phyloP scores from a whole-genome alignment of 495 filamentous ascomycete genomes.

The Xylaria curta region DNA sequence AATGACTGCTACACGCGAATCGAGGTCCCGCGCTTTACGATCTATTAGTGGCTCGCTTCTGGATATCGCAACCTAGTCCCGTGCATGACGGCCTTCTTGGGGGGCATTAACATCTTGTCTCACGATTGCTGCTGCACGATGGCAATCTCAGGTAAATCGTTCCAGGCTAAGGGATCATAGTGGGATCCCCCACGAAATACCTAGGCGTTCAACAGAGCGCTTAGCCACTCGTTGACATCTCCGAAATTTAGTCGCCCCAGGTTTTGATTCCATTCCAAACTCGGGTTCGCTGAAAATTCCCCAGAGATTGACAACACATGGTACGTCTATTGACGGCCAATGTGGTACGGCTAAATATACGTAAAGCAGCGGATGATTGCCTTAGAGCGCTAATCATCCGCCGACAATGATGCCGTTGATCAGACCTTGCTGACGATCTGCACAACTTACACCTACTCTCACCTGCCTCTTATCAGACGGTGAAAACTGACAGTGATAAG shows the following conservation, averaged over 20 bases:
- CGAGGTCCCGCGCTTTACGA: constrained; percentile 12
- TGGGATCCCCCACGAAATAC: not conserved
- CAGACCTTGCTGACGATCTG: not conserved
- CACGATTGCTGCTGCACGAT: constrained; percentile 3
- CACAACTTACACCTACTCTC: not conserved
- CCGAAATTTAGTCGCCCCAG: not conserved
- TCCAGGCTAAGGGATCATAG: not conserved
- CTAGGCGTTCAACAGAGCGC: not conserved
- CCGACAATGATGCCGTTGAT: not conserved
- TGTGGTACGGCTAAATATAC: constrained; percentile 21
- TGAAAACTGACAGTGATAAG: not conserved
- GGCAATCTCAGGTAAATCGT: not conserved
- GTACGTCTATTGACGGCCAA: not conserved
- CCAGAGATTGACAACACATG: not conserved
- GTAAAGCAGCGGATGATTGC: constrained; percentile 10
- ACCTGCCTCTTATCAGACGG: not conserved
- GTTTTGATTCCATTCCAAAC: not conserved
- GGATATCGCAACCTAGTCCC: not conserved
- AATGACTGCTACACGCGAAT: constrained; percentile 7
- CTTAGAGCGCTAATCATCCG: not conserved
- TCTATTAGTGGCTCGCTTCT: constrained; percentile 1
- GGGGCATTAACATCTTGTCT: constrained; percentile 13
- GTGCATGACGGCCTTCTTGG: constrained; percentile 5
- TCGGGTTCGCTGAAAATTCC: not conserved
- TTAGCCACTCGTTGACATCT: not conserved